Evolutionary conservation across 2,329 filamentous ascomycete genomes (phyloP).

Genomic region (Cucurbitaria berberidis): DNA sequence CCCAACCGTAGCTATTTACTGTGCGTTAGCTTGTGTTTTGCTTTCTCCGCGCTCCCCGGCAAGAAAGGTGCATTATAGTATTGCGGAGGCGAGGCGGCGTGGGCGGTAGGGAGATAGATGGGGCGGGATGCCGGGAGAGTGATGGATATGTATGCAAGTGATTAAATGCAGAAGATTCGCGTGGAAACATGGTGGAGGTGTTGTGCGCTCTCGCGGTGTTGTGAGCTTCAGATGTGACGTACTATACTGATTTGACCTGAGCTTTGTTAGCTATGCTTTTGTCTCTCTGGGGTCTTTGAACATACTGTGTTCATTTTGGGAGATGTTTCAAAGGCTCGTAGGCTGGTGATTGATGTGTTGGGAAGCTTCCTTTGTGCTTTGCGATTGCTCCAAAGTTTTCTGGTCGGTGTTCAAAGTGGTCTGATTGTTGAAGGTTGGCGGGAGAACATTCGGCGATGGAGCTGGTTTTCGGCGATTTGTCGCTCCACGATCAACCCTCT

Average conservation of each 20-base stretch:
- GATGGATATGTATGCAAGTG: too few species aligned
- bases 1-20: slow-evolving; percentile 85
- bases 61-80: too few species aligned
- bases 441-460: slow-evolving; percentile 23
- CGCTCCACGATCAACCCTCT: not conserved
- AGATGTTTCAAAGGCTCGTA: not conserved
- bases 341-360: slow-evolving; percentile 5
- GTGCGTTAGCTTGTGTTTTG: slow-evolving; percentile 5
- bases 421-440: slow-evolving; percentile 28
- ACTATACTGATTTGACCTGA: slow-evolving; percentile 66
- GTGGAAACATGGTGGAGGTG: not conserved
- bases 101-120: too few species aligned
- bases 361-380: slow-evolving; percentile 9
- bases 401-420: slow-evolving; percentile 38
- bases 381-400: slow-evolving; percentile 22
- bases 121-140: too few species aligned
- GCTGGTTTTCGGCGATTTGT: not conserved
- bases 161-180: too few species aligned
- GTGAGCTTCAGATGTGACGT: slow-evolving; percentile 39
- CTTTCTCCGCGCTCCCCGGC: too few species aligned
- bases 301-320: slow-evolving; percentile 61
- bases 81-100: too few species aligned
- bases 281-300: not conserved
- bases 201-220: not conserved
- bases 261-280: slow-evolving; percentile 20